Conservation (phyloP, 2,329 filamentous ascomycete species). For the Cladosporium sp. region DNA sequence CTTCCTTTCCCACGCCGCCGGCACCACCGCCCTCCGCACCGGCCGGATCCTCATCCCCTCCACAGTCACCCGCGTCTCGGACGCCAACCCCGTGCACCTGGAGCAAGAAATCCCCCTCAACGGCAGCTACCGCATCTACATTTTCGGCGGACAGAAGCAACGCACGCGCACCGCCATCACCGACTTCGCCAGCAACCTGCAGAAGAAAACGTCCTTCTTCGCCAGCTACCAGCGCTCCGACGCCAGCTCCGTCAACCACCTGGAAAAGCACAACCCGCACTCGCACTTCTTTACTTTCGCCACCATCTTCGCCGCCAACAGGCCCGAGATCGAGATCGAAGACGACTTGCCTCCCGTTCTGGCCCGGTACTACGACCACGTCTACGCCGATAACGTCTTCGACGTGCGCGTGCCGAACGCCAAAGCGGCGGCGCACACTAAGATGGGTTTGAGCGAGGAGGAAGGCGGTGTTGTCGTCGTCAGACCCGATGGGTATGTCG, state of each 20-base stretch:
- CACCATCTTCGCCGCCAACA: conserved; percentile 66
- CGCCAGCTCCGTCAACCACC: conserved; percentile 61
- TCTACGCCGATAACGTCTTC: conserved; percentile 82
- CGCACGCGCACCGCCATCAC: conserved; percentile 59
- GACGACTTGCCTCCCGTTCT: conserved; percentile 67
- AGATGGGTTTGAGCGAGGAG: conserved; percentile 74
- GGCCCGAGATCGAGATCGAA: conserved; percentile 68
- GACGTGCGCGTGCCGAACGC: conserved; percentile 67
- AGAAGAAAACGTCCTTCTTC: conserved; percentile 68
- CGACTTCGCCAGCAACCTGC: conserved; percentile 65
- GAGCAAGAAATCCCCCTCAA: conserved; percentile 89
- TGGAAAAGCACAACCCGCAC: conserved; percentile 82
- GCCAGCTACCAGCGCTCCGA: conserved; percentile 60
- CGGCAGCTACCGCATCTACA: conserved; percentile 78
- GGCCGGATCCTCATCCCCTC: conserved; percentile 74
- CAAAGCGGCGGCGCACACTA: conserved; percentile 73
- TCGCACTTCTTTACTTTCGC: conserved; percentile 76
- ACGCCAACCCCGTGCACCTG: conserved; percentile 84
- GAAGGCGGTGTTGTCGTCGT: conserved; percentile 78
- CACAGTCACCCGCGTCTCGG: conserved; percentile 79
- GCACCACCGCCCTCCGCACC: conserved; percentile 60
- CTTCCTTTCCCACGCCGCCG: conserved; percentile 56
- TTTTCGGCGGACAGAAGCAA: conserved; percentile 64
- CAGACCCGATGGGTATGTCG: conserved; percentile 82
- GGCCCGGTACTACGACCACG: conserved; percentile 71